Evolutionary conservation across 2,329 filamentous ascomycete species (phyloP).

Genomic region (Phialophora chinensis): DNA sequence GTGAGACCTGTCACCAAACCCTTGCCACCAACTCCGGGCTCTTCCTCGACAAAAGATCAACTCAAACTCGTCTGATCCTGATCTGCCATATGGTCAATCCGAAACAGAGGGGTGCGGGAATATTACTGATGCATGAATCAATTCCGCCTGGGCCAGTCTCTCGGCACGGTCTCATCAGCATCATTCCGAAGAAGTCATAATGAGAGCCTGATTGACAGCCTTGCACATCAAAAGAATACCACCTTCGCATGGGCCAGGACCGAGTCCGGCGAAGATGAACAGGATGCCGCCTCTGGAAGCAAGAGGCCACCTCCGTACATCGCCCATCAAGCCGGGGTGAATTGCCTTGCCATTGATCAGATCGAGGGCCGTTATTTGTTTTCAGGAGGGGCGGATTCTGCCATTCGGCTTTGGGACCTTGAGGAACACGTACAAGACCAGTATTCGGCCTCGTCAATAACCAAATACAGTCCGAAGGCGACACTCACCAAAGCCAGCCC

Average conservation of each 20-base stretch:
- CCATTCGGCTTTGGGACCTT: conserved; percentile 85
- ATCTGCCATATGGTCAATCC: not conserved
- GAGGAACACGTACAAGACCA: conserved; percentile 66
- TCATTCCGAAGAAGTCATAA: conserved; percentile 68
- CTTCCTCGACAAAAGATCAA: not conserved
- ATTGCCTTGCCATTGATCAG: conserved; percentile 77
- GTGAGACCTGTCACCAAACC: not conserved
- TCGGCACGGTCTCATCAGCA: conserved; percentile 70
- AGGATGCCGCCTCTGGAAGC: conserved; percentile 40
- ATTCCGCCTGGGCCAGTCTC: conserved; percentile 33
- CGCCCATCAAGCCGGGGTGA: conserved; percentile 80
- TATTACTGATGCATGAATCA: conserved; percentile 37
- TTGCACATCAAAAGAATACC: conserved; percentile 72
- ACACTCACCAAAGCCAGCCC: conserved; percentile 33
- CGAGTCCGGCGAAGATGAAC: conserved; percentile 36
- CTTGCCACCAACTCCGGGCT: not conserved
- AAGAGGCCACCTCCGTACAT: conserved; percentile 47
- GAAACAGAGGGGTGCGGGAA: not conserved
- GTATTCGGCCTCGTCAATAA: conserved; percentile 53
- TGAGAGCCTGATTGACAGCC: conserved; percentile 69
- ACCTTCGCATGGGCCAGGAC: conserved; percentile 47
- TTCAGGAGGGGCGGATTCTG: conserved; percentile 84
- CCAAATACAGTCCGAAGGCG: conserved; percentile 25
- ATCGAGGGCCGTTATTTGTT: conserved; percentile 81
- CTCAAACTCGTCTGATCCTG: not conserved